Evolutionary conservation across 768 basidiomycete genomes (phyloP), one percentile per base, ranked within the genome.

Genomic region (Crucibulum laeve): DNA sequence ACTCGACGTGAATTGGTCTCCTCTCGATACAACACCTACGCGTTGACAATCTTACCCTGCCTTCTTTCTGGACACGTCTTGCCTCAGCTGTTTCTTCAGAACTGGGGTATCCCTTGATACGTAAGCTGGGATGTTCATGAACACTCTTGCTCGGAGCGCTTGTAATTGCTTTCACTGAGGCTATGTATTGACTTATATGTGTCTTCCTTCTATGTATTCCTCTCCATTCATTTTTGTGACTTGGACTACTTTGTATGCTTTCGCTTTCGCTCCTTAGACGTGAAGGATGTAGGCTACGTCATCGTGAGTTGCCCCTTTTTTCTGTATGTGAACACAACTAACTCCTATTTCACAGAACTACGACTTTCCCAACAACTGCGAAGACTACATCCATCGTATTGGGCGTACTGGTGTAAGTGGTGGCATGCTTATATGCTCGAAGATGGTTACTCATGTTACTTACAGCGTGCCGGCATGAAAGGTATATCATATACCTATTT

Each of bases 371-470:
- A 96, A 96, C 69, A 94, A 95, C 60, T 91, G 89, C 58, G 93
- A 95, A 71, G 94, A 96, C 66, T 98, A 98, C 67, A 92, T 97
- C 48, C 95, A 99, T 69, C 91, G 95, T 54, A 99, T 99, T 58
- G 96, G 95, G 51, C 92, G 95, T 63, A 96, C 95, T 51, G 94
- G 94, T 44, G 90, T 91, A 64, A 36, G 77, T 62, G 0, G 28
- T 18, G 25, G 5, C 17, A 45, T 11, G 15, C 1, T 44, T 19
- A 6, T 3, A 38, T 15, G 17, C 13, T 13, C 13, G 40, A 14
- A 32, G 17, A 15, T 40, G 0, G 28, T 57, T 58, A 42, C 66
- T 55, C 41, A 45, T 19, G 4, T 33, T 36, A 30, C 44, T 33
- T 35, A 22, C 51, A 92, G 89, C 91, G 90, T 63, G 92, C 91